Evolutionary conservation across 2,329 filamentous ascomycete species (phyloP).

Genomic region (Nannizziopsis barbatae): DNA sequence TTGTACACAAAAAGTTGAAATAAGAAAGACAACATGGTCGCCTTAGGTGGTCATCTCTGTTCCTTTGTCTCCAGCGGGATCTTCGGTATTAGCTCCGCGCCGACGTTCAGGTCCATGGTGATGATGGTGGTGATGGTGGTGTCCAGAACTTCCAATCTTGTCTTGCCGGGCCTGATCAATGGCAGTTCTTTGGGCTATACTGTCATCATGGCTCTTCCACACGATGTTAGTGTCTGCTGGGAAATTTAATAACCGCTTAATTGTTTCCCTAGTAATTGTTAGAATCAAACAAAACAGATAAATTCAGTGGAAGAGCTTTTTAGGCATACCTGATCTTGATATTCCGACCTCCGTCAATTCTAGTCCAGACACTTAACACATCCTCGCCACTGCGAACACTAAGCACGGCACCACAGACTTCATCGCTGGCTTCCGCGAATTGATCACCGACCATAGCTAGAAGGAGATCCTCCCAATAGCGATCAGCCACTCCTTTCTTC

Average conservation of each 20-base stretch:
- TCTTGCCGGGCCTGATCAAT: constrained; percentile 88
- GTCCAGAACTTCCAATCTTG: constrained; percentile 44
- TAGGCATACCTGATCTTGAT: constrained; percentile 78
- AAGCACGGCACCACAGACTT: constrained; percentile 88
- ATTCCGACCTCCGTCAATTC: constrained; percentile 82
- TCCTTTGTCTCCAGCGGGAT: constrained; percentile 33
- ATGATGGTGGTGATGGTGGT: constrained; percentile 18
- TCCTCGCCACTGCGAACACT: constrained; percentile 94
- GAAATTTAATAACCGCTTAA: constrained; percentile 80
- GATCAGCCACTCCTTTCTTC: constrained; percentile 93
- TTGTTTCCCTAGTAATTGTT: constrained; percentile 59
- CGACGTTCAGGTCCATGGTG: constrained; percentile 33
- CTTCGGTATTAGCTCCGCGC: constrained; percentile 34
- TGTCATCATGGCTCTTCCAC: constrained; percentile 94
- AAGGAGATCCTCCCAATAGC: constrained; percentile 92
- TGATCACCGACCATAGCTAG: constrained; percentile 87
- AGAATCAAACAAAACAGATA: constrained; percentile 15
- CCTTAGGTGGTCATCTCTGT: constrained; percentile 29
- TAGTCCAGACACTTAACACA: constrained; percentile 95
- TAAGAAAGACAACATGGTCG: not conserved
- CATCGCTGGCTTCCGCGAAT: constrained; percentile 82
- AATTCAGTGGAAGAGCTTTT: not conserved
- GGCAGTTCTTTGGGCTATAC: constrained; percentile 79
- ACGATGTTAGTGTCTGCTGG: constrained; percentile 81
- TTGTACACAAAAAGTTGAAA: constrained; percentile 6